Conservation (phyloP, 1,284 basidiomycete genomes). For the Boletus coffeatus region DNA sequence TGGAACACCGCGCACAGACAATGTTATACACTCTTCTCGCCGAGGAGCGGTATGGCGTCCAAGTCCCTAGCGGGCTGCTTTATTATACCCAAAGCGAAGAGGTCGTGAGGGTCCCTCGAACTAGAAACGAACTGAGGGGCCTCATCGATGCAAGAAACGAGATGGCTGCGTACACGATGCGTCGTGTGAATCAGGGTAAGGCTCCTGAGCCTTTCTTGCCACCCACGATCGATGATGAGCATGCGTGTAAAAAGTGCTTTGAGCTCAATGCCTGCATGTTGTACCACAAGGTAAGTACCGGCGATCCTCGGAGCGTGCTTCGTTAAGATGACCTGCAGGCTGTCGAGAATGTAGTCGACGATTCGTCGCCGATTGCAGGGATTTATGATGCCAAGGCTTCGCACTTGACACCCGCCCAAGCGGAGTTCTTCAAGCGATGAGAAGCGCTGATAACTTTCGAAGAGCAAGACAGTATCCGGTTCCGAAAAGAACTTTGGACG, state of each 20-base stretch:
- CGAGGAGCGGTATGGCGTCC: slow-evolving; percentile 79
- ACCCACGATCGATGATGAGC: slow-evolving; percentile 78
- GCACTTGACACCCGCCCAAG: slow-evolving; percentile 68
- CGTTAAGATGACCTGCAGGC: slow-evolving; percentile 41
- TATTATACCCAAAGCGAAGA: slow-evolving; percentile 93
- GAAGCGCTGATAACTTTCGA: slow-evolving; percentile 84
- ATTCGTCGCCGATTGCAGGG: slow-evolving; percentile 64
- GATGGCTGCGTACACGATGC: slow-evolving; percentile 74
- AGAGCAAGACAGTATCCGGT: slow-evolving; percentile 80
- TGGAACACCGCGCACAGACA: slow-evolving; percentile 97
- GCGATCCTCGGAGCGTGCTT: slow-evolving; percentile 4
- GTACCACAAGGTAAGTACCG: slow-evolving; percentile 70
- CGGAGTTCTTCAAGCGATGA: slow-evolving; percentile 88
- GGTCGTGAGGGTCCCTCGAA: slow-evolving; percentile 75
- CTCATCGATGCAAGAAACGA: slow-evolving; percentile 83
- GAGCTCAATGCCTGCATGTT: slow-evolving; percentile 88
- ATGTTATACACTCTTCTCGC: slow-evolving; percentile 95
- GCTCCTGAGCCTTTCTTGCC: slow-evolving; percentile 64
- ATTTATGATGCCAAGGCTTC: slow-evolving; percentile 77
- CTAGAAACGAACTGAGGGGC: slow-evolving; percentile 79
- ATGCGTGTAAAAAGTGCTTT: slow-evolving; percentile 80
- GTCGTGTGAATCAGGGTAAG: slow-evolving; percentile 25
- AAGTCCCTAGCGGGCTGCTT: slow-evolving; percentile 74
- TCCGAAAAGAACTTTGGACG: slow-evolving; percentile 93
- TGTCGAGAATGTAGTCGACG: slow-evolving; percentile 58